Evolutionary conservation across 306 rosid genomes (phyloP), one percentile per base, ranked within the genome.

Genomic region (Quercus glauca): DNA sequence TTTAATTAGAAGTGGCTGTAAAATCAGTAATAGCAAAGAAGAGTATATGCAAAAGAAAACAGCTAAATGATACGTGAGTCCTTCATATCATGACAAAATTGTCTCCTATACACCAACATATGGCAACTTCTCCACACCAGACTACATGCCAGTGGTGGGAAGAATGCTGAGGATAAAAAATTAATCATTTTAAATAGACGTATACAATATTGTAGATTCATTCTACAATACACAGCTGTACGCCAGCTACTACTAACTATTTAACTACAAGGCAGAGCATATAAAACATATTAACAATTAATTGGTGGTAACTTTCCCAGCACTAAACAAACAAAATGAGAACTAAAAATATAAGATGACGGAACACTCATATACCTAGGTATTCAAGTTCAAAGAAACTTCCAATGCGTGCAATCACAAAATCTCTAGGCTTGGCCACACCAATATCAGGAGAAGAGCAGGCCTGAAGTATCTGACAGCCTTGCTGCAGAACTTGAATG

Each of bases 401-500:
- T 84, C 99, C 99, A 83, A 95, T 89, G 79, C 99, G 94, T 43
- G 99, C 88, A 80, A 95, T 92, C 80, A 95, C 98, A 67, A 95
- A 95, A 87, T 92, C 98, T 74, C 99, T 90, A 43, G 99, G 97
- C 84, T 89, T 92, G 76, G 89, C 86, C 79, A 90, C 87, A 82
- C 92, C 91, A 2, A 88, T 81, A 81, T 95, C 99, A 43, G 87
- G 71, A 75, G 88, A 82, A 14, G 74, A 76, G 84, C 98, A 92
- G 67, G 92, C 88, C 85, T 95, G 99, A 77, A 95, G 97, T 78
- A 95, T 91, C 78, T 85, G 90, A 84, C 97, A 95, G 76, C 99
- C 98, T 90, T 91, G 99, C 88, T 95, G 99, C 82, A 95, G 92
- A 83, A 95, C 92, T 88, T 95, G 99, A 64, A 88, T 90, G 86